A percentile compares a stretch with the other conserved stretches of the same genome.
Conservation (phyloP, 2,329 filamentous ascomycete species). For the Fusarium caatingaense region DNA sequence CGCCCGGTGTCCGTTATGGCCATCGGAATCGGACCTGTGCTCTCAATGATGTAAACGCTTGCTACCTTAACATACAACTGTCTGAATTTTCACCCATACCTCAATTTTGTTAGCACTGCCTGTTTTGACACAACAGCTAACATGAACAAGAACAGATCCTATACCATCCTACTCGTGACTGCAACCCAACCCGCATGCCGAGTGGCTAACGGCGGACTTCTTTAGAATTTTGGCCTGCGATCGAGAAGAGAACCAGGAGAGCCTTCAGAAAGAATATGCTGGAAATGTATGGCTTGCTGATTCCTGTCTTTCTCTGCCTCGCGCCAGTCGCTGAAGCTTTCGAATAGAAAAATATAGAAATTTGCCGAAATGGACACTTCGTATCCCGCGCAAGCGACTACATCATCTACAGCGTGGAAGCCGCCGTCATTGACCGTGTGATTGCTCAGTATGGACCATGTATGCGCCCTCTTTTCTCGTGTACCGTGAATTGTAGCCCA, state of each 20-base stretch:
- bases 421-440: constrained; percentile 86
- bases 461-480: constrained; percentile 58
- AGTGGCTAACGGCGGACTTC: constrained; percentile 48
- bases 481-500: constrained; percentile 14
- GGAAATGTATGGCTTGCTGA: constrained; percentile 75
- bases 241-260: constrained; percentile 86
- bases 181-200: constrained; percentile 33
- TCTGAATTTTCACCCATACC: constrained; percentile 72
- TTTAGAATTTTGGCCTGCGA: constrained; percentile 93
- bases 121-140: constrained; percentile 37
- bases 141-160: constrained; percentile 37
- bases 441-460: constrained; percentile 92
- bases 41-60: constrained; percentile 99
- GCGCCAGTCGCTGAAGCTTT: constrained; percentile 61
- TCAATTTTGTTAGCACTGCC: constrained; percentile 20
- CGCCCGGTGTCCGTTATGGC: constrained; percentile 81
- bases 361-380: constrained; percentile 92
- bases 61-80: constrained; percentile 86
- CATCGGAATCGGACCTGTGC: constrained; percentile 66
- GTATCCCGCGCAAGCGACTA: constrained; percentile 97
- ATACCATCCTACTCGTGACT: constrained; percentile 3
- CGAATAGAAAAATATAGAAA: constrained; percentile 79
- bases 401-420: constrained; percentile 98
- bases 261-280: constrained; percentile 82
- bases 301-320: constrained; percentile 40